phyloP scores from a whole-genome alignment of 805 yeast species.

The Schwanniomyces vanrijiae region DNA sequence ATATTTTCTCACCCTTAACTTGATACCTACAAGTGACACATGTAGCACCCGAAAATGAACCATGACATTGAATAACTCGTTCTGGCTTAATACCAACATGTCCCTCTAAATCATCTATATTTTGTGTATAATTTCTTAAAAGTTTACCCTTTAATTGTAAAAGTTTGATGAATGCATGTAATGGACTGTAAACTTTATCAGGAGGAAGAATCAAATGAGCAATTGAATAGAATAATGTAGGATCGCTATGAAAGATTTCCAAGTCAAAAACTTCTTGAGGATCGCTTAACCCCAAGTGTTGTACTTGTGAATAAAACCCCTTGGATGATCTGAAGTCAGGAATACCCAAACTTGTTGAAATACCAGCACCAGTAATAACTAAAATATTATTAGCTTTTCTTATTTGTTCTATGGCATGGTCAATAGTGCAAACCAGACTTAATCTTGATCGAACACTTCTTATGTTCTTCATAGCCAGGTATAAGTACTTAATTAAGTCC shows the following conservation, averaged over 20 bases:
- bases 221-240: slow-evolving; percentile 39
- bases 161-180: slow-evolving; percentile 38
- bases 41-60: slow-evolving; percentile 68
- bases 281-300: slow-evolving; percentile 44
- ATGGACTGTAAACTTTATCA: slow-evolving; percentile 32
- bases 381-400: slow-evolving; percentile 45
- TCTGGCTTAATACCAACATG: slow-evolving; percentile 54
- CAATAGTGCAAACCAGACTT: slow-evolving; percentile 54
- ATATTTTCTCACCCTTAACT: slow-evolving; percentile 46
- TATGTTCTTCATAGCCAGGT: slow-evolving; percentile 66
- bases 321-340: slow-evolving; percentile 48
- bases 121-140: slow-evolving; percentile 44
- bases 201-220: slow-evolving; percentile 48
- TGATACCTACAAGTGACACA: slow-evolving; percentile 76
- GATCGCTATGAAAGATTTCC: slow-evolving; percentile 36
- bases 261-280: slow-evolving; percentile 48
- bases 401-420: slow-evolving; percentile 56
- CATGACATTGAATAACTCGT: slow-evolving; percentile 77
- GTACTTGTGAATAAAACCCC: slow-evolving; percentile 62
- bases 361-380: slow-evolving; percentile 47
- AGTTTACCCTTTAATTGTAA: slow-evolving; percentile 38
- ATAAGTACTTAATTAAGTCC: slow-evolving; percentile 51
- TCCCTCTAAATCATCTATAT: slow-evolving; percentile 45
- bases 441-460: slow-evolving; percentile 55
- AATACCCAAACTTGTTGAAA: slow-evolving; percentile 44